Conservation (phyloP, 176 grass and related monocot genomes). For the Avena insularis region DNA sequence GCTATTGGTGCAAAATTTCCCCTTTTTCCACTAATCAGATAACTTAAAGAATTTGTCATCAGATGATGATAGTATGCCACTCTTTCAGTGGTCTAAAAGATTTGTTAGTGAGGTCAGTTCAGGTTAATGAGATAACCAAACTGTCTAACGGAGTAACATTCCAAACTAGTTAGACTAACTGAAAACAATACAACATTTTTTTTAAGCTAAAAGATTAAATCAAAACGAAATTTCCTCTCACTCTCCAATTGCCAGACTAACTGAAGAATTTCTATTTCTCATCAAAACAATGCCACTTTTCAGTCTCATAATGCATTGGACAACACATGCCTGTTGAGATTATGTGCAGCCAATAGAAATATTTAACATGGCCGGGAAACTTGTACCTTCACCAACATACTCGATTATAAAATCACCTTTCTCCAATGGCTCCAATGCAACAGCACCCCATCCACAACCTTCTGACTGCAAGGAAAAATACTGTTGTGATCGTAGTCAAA, state of each 20-base stretch:
- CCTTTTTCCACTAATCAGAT: neutral
- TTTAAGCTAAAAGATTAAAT: neutral
- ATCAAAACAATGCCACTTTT: neutral
- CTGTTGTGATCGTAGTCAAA: conserved; percentile 25
- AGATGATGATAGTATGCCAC: neutral
- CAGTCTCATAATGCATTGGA: neutral
- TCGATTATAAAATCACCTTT: conserved; percentile 97
- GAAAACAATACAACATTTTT: neutral
- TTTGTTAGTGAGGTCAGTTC: neutral
- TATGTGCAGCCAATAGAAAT: neutral
- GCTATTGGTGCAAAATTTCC: neutral
- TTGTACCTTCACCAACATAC: conserved; percentile 99
- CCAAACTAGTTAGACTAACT: neutral
- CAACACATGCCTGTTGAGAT: no score
- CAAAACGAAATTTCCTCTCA: neutral
- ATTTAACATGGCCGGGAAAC: conserved; percentile 23
- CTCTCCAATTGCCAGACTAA: neutral
- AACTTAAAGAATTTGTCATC: neutral
- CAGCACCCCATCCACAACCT: conserved; percentile 93
- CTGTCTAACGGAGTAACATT: neutral
- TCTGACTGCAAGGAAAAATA: conserved; percentile 64
- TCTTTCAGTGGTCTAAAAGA: neutral
- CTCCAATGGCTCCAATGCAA: conserved; percentile 77
- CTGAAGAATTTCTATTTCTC: neutral
- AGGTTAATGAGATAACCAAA: neutral